Conservation (phyloP, 768 basidiomycete species). For the Amanita subjunquillea region DNA sequence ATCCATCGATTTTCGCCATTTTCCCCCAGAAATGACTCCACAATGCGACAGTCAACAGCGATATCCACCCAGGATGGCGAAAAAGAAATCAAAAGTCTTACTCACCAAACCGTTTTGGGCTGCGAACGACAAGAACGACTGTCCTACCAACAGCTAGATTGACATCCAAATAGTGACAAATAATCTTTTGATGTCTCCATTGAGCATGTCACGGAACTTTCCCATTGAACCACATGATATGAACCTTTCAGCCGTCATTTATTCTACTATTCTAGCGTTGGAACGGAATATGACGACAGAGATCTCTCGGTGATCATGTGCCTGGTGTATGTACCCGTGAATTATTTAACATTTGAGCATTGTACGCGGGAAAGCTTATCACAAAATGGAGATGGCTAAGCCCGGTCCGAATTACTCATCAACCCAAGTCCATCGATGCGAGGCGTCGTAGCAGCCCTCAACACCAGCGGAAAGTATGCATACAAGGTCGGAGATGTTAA, state of each 20-base stretch:
- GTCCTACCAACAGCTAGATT: constrained; percentile 20
- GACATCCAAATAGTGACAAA: constrained; percentile 25
- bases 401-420: neutral
- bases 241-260: neutral
- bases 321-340: too few relatives aligned
- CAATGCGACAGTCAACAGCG: neutral
- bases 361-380: too few relatives aligned
- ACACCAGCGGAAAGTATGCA: constrained; percentile 44
- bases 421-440: constrained; percentile 16
- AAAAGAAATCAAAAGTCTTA: constrained; percentile 19
- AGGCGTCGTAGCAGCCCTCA: constrained; percentile 51
- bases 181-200: neutral
- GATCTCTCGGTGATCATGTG: too few relatives aligned
- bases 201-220: neutral
- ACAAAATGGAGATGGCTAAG: neutral
- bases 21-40: neutral
- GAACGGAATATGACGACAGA: too few relatives aligned
- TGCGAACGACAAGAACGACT: constrained; percentile 35
- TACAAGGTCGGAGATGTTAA: constrained; percentile 41
- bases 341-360: too few relatives aligned
- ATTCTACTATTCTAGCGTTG: neutral
- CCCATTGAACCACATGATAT: too few relatives aligned
- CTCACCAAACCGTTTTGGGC: constrained; percentile 61
- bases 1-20: constrained; percentile 44
- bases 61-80: neutral